Base-by-base conservation (phyloP, 805 yeast genomes). In the Kuraishia borneana region DNA sequence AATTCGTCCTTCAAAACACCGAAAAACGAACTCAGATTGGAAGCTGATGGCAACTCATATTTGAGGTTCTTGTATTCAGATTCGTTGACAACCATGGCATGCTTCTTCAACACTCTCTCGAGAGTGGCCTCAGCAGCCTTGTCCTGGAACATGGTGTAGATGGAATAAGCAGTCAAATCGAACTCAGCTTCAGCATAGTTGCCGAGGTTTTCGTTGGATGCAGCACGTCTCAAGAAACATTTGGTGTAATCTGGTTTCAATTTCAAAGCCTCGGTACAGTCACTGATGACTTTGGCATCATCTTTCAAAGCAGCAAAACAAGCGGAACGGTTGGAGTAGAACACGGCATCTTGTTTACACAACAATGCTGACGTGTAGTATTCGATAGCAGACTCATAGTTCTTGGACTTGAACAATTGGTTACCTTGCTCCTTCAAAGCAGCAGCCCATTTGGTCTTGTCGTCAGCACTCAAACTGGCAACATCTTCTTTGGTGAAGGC, bases 301-400 rank as follows among this genome's bases (percentile, higher is more conserved):
- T 87, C 73, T 42, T 76, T 73, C 44, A 83, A 64, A 6, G 94
- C 84, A 34, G 88, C 82, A 61, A 83, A 83, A 60, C 96, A 89
- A 13, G 98, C 98, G 20, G 97, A 87, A 60, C 96, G 77, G 67
- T 92, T 92, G 41, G 96, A 85, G 63, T 79, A 89, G 62, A 72
- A 92, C 23, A 88, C 82, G 4, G 96, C 87, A 58, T 92, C 96
- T 45, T 68, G 59, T 53, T 80, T 79, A 51, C 84, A 66, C 36
- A 65, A 53, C 45, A 92, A 65, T 8, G 98, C 97, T 37, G 71
- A 73, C 29, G 83, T 56, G 64, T 92, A 92, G 56, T 68, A 79
- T 30, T 70, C 73, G 48, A 87, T 73, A 30, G 97, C 97, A n/a
- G 68, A 67, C 36, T 73, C 68, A 51, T 68, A 83, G 35, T 80